Evolutionary conservation across 768 basidiomycete species (phyloP).

Genomic region (Lactarius sp.): DNA sequence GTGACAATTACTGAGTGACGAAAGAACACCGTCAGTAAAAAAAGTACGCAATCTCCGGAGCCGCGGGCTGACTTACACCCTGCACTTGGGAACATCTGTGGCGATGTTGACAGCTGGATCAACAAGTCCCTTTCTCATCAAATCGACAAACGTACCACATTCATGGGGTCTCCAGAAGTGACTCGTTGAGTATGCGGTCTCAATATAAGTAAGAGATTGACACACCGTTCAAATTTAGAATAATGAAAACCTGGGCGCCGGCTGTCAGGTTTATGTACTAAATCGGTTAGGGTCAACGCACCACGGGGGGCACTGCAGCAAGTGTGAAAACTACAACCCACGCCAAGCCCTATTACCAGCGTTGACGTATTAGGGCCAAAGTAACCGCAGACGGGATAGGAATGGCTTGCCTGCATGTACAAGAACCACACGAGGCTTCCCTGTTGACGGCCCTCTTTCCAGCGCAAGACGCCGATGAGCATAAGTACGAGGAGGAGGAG

Average conservation of each 20-base stretch:
- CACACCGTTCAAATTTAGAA: slow-evolving; percentile 9
- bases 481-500: neutral
- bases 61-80: neutral
- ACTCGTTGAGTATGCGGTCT: neutral
- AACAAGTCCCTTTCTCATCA: neutral
- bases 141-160: neutral
- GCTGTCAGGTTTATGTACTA: neutral
- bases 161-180: neutral
- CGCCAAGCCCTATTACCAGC: neutral
- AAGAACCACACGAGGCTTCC: slow-evolving; percentile 1
- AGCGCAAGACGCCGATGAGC: slow-evolving; percentile 7
- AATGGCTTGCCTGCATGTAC: neutral
- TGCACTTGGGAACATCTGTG: slow-evolving; percentile 1
- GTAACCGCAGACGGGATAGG: no score
- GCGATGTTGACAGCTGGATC: neutral
- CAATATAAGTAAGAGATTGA: neutral
- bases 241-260: neutral
- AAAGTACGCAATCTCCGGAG: neutral
- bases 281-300: neutral
- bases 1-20: neutral
- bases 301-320: neutral
- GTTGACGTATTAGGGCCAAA: neutral
- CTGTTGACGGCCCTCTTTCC: neutral
- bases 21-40: neutral
- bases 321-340: neutral